Conservation (phyloP, 2,329 filamentous ascomycete genomes). For the Arachnomyces sp. region DNA sequence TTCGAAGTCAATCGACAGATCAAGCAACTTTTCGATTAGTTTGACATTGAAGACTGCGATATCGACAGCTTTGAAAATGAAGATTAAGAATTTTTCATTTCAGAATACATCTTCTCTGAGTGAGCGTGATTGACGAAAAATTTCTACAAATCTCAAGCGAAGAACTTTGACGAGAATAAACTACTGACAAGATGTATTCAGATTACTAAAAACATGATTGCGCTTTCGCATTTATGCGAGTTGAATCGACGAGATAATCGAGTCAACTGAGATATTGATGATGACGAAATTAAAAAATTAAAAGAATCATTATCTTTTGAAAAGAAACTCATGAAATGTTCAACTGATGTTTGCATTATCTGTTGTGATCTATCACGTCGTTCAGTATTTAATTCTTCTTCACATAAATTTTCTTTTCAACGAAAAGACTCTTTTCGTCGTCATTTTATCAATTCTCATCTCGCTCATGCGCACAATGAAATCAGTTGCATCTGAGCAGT, state of each 20-base stretch:
- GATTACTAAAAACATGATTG: conserved; percentile 23
- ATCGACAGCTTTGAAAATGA: conserved; percentile 61
- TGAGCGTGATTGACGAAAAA: conserved; percentile 18
- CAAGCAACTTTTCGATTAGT: conserved; percentile 17
- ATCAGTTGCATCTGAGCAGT: conserved; percentile 16
- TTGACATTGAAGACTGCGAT: conserved; percentile 57
- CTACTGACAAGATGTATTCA: conserved; percentile 20
- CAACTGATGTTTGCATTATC: conserved; percentile 20
- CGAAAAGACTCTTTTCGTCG: conserved; percentile 18
- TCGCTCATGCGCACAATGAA: conserved; percentile 12
- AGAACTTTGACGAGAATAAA: conserved; percentile 18
- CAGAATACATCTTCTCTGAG: conserved; percentile 18
- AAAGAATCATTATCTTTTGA: conserved; percentile 11
- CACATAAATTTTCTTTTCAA: conserved; percentile 17
- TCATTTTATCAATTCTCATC: conserved; percentile 18
- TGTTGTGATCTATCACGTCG: conserved; percentile 18
- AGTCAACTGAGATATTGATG: conserved; percentile 16
- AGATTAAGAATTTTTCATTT: conserved; percentile 56
- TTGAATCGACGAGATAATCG: conserved; percentile 18
- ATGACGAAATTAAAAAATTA: conserved; percentile 10
- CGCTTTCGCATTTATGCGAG: conserved; percentile 17
- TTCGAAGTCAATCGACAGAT: conserved; percentile 20
- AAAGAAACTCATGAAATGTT: conserved; percentile 12
- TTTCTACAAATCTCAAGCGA: conserved; percentile 19
- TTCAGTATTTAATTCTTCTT: conserved; percentile 18